These are phyloP conservation scores for Sugiyamaella marilandica DNA, from an alignment of 805 yeast species.

Conservation along the genomic window DNA sequence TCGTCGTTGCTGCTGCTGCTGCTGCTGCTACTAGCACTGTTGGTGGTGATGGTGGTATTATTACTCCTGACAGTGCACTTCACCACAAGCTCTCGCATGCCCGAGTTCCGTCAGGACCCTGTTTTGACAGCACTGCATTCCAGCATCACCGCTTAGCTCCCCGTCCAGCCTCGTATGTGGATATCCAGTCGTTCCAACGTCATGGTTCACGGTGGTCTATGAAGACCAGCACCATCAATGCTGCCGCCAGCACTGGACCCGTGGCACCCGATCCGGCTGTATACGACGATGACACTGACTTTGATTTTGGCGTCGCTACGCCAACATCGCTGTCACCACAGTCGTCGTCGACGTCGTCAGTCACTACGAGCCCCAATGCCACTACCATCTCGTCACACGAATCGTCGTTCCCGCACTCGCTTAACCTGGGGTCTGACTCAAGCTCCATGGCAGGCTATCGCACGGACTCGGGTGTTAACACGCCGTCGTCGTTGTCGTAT, in stretches of 20 bases:
- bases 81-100: no score
- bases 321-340: not conserved
- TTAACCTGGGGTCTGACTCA: constrained; percentile 8
- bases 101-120: no score
- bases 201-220: not conserved
- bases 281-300: not conserved
- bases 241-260: no score
- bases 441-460: constrained; percentile 9
- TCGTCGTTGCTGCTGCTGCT: no score
- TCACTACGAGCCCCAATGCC: constrained; percentile 16
- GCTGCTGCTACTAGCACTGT: no score
- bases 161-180: not conserved
- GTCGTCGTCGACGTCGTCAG: constrained; percentile 8
- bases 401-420: constrained; percentile 8
- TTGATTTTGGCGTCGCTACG: not conserved
- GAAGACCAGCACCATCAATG: no score
- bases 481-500: constrained; percentile 1
- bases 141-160: no score
- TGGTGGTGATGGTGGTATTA: no score
- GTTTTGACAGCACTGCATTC: no score
- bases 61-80: no score
- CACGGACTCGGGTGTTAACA: constrained; percentile 1
- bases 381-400: constrained; percentile 19
- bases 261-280: no score
- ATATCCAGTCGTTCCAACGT: not conserved